Base-by-base conservation (phyloP, 805 yeast genomes). In the Diddensiella transvaalensis region DNA sequence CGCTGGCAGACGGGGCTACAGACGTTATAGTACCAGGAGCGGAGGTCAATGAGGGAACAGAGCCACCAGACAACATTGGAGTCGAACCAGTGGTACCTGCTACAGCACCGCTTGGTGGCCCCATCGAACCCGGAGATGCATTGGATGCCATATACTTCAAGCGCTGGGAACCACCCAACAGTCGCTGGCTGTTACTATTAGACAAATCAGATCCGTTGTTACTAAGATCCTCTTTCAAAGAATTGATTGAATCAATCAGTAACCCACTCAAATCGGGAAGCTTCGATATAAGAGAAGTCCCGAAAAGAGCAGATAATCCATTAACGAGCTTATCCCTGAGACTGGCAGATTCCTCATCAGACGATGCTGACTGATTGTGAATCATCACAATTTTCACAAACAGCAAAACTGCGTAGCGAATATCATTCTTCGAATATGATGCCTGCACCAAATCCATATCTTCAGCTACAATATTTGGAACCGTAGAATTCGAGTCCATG, bases 371-470 rank as follows among this genome's bases (percentile, higher is more conserved):
- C 42, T 46, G 61, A 37, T 44, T 49, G 30, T 60, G 59, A 10
- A 61, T 60, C 54, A 61, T 52, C 32, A 49, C 44, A 22, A 61
- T 53, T 46, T 61, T 61, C 22, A 57, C 54, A 26, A 61, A 51
- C 29, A 61, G 40, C 39, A 50, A 23, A 3, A 60, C 50, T 1
- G 53, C 61, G 32, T 52, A 48, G 2, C 50, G 45, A n/a, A 57
- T 40, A 3, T 53, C 58, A 0, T 40, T 49, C 18, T 46, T 42
- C 18, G 39, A 39, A 3, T 42, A 36, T n/a, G 24, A 18, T 26
- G 15, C 40, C n/a, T n/a, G n/a, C n/a, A n/a, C n/a, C 19, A 3
- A n/a, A n/a, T n/a, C n/a, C n/a, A n/a, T n/a, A 13, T 8, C 13
- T 24, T 43, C 10, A 41, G 13, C 10, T 40, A 23, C 30, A 26